Conservation (phyloP, 2,329 filamentous ascomycete genomes). For the Fusarium proliferatum region DNA sequence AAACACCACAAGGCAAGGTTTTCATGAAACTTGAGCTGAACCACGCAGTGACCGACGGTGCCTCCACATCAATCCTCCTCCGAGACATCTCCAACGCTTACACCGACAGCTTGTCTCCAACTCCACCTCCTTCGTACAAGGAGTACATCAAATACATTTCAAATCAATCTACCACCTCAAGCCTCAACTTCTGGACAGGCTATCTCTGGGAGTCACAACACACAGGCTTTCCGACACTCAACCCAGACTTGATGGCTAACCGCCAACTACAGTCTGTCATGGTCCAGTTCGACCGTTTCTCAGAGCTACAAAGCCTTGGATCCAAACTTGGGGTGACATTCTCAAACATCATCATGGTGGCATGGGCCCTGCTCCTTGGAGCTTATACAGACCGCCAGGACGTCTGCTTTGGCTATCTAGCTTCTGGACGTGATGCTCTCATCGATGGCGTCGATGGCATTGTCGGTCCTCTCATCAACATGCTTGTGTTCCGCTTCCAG, state of each 20-base stretch:
- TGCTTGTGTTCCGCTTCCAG: constrained; percentile 63
- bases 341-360: constrained; percentile 62
- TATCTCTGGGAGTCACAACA: constrained; percentile 11
- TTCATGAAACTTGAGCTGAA: constrained; percentile 50
- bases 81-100: constrained; percentile 48
- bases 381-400: constrained; percentile 59
- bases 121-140: constrained; percentile 21
- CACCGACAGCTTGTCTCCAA: neutral
- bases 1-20: constrained; percentile 14
- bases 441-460: constrained; percentile 32
- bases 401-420: constrained; percentile 60
- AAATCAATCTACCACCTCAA: constrained; percentile 5
- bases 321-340: constrained; percentile 54
- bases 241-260: neutral
- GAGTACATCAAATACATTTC: constrained; percentile 37
- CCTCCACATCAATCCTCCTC: constrained; percentile 46
- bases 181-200: constrained; percentile 34
- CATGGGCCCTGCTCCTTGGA: constrained; percentile 63
- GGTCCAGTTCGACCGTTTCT: constrained; percentile 13
- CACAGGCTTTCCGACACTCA: constrained; percentile 17
- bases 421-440: constrained; percentile 34
- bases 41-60: constrained; percentile 51
- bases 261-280: neutral
- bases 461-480: constrained; percentile 53
- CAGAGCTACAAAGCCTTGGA: constrained; percentile 12